Conservation (phyloP, 1,139 yeast genomes). For the Saccharomycopsis hybrid region DNA sequence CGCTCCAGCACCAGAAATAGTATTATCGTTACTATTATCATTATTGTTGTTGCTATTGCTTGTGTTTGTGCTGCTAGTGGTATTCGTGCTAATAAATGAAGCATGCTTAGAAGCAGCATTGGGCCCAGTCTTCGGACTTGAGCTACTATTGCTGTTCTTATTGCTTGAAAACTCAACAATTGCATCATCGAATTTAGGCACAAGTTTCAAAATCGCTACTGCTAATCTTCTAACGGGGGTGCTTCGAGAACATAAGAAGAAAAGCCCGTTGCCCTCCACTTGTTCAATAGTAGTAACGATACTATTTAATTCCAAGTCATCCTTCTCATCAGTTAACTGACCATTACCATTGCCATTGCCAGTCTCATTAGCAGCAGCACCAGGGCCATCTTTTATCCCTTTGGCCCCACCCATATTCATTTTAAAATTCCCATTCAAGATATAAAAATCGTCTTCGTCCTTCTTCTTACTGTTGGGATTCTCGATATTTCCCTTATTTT, state of each 20-base stretch:
- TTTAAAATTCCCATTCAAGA: conserved; percentile 21
- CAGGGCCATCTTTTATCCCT: conserved; percentile 28
- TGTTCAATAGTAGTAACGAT: conserved; percentile 84
- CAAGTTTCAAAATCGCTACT: conserved; percentile 62
- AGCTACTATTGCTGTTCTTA: background rate
- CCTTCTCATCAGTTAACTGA: conserved; percentile 35
- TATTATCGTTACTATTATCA: background rate
- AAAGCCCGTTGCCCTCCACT: conserved; percentile 91
- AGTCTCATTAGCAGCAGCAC: conserved; percentile 28
- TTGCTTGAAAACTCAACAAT: conserved; percentile 47
- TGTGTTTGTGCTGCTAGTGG: too few relatives aligned
- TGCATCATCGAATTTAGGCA: conserved; percentile 80
- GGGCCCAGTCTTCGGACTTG: background rate
- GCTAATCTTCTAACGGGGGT: conserved; percentile 69
- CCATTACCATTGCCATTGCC: conserved; percentile 29
- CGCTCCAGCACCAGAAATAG: conserved; percentile 11
- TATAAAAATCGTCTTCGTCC: conserved; percentile 20
- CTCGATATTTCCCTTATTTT: background rate
- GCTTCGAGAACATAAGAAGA: conserved; percentile 86
- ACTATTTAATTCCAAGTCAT: conserved; percentile 71
- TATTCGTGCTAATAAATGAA: too few relatives aligned
- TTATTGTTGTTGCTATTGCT: too few relatives aligned
- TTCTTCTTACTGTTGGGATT: background rate
- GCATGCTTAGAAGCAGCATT: conserved; percentile 4
- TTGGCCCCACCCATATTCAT: conserved; percentile 25